These are phyloP conservation scores for Cytospora schulzeri DNA, from an alignment of 2,329 filamentous ascomycete genomes.

Conservation along the genomic window DNA sequence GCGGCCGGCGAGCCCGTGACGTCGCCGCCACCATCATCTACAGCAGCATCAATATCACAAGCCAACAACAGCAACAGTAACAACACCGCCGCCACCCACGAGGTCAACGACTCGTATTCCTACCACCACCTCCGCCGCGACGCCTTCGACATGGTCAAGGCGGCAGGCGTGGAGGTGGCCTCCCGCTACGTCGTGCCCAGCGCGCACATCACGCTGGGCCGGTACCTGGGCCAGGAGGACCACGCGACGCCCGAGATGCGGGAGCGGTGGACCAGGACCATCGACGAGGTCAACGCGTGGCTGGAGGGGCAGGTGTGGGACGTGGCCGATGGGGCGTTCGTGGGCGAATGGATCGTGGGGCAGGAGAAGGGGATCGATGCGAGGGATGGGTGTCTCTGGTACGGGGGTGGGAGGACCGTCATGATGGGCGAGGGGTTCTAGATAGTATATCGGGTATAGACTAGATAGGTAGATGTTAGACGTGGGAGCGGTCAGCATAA, in stretches of 20 bases:
- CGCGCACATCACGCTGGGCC: slow-evolving; percentile 83
- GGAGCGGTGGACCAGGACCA: slow-evolving; percentile 63
- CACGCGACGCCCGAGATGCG: slow-evolving; percentile 62
- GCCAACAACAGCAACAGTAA: too few species aligned
- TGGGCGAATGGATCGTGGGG: slow-evolving; percentile 84
- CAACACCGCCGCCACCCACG: slow-evolving; percentile 13
- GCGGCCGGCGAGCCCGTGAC: slow-evolving; percentile 62
- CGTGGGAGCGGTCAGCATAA: neutral
- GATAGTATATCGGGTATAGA: slow-evolving; percentile 15
- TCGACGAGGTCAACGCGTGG: slow-evolving; percentile 79
- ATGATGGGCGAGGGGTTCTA: slow-evolving; percentile 63
- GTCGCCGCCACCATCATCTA: slow-evolving; percentile 44
- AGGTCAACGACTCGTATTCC: slow-evolving; percentile 66
- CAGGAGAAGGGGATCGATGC: slow-evolving; percentile 80
- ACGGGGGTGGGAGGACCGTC: slow-evolving; percentile 77
- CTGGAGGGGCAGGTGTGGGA: slow-evolving; percentile 73
- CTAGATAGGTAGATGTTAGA: neutral
- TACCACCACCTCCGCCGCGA: slow-evolving; percentile 91
- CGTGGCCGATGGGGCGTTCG: slow-evolving; percentile 43
- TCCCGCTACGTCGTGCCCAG: slow-evolving; percentile 87
- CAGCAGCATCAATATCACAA: too few species aligned
- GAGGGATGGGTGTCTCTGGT: slow-evolving; percentile 79
- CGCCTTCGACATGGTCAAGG: slow-evolving; percentile 63
- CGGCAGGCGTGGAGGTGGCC: slow-evolving; percentile 68
- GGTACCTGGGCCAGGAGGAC: slow-evolving; percentile 73